Percentiles rank a stretch among this genome's conserved stretches.
Conservation (phyloP, 129 eudicot genomes). For the Apium graveolens region DNA sequence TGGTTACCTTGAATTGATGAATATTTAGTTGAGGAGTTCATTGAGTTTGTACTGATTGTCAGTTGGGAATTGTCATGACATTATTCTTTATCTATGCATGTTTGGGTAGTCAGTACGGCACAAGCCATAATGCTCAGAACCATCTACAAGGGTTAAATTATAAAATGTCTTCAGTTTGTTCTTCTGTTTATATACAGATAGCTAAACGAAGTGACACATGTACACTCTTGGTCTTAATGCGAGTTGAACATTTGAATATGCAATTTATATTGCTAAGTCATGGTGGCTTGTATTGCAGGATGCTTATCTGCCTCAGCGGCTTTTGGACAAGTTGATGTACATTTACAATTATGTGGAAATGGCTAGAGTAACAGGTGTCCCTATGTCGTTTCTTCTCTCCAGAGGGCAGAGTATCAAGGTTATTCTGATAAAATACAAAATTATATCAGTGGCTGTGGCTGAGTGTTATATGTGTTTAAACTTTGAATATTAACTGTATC, state of each 20-base stretch:
- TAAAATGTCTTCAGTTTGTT: background rate
- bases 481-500: slow-evolving; percentile 4
- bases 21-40: background rate
- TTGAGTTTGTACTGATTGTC: background rate
- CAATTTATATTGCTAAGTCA: background rate
- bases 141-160: background rate
- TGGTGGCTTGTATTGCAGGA: slow-evolving; percentile 41
- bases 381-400: slow-evolving; percentile 91
- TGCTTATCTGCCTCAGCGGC: slow-evolving; percentile 98
- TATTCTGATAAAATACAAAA: slow-evolving; percentile 8
- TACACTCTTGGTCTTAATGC: background rate
- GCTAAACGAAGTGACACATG: background rate
- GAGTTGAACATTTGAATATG: background rate
- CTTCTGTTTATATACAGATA: background rate
- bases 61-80: background rate
- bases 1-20: background rate
- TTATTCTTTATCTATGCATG: background rate
- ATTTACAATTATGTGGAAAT: slow-evolving; percentile 98
- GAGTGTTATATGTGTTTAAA: slow-evolving; percentile 5
- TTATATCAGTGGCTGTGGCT: background rate
- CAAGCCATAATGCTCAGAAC: background rate
- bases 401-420: slow-evolving; percentile 99
- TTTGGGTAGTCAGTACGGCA: too few relatives aligned
- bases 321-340: slow-evolving; percentile 93
- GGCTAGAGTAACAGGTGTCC: slow-evolving; percentile 99